A percentile compares a stretch with the other conserved stretches of the same genome.
phyloP scores from a whole-genome alignment of 768 basidiomycete species.

The Collybia mongolica region DNA sequence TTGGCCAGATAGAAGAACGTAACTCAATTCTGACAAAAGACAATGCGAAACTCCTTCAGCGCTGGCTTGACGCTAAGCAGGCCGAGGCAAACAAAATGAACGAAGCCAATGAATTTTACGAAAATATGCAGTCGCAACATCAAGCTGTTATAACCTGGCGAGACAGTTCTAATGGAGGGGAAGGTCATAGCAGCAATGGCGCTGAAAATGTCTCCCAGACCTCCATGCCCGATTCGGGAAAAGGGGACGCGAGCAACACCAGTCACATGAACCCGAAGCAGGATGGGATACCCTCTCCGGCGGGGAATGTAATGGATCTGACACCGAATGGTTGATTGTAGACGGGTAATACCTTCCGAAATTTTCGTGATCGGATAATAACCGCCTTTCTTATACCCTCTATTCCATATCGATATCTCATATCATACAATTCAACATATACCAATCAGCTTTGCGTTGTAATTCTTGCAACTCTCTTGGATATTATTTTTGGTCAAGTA shows the following conservation, averaged over 20 bases:
- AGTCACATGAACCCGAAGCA: conserved; percentile 48
- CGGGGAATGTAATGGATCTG: conserved; percentile 71
- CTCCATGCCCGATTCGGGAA: conserved; percentile 61
- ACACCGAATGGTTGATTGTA: conserved; percentile 90
- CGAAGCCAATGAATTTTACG: conserved; percentile 87
- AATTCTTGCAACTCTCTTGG: too few species aligned
- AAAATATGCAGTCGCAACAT: conserved; percentile 78
- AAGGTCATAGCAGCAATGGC: conserved; percentile 21
- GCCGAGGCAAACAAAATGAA: conserved; percentile 94
- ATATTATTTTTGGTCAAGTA: background rate
- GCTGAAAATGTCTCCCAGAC: conserved; percentile 28
- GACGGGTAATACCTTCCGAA: conserved; percentile 30
- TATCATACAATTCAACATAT: conserved; percentile 5
- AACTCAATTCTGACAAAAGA: conserved; percentile 87
- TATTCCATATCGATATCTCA: conserved; percentile 23
- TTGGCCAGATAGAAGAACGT: conserved; percentile 84
- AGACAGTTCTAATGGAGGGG: conserved; percentile 34
- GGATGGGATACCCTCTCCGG: conserved; percentile 75
- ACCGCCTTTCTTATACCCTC: conserved; percentile 29
- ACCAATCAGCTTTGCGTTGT: background rate
- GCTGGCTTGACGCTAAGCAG: conserved; percentile 97
- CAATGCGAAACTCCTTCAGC: conserved; percentile 92
- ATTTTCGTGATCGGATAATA: conserved; percentile 5
- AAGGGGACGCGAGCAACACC: conserved; percentile 57
- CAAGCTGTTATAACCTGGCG: conserved; percentile 61